Evolutionary conservation across 2,329 filamentous ascomycete genomes (phyloP).

Genomic region (Fusarium sp.): DNA sequence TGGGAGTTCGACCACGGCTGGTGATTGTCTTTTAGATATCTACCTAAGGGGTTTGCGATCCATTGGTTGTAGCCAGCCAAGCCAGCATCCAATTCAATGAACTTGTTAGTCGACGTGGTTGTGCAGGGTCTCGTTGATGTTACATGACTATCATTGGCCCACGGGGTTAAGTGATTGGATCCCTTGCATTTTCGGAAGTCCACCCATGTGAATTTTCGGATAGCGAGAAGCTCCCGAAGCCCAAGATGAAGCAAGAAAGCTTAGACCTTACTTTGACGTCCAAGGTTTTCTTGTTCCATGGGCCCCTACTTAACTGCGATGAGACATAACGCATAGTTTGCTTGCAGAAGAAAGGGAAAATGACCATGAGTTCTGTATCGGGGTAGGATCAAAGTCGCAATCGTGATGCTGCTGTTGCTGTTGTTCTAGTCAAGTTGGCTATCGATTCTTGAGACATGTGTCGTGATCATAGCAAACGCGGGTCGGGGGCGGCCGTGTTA

Average conservation of each 20-base stretch:
- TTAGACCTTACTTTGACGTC: not conserved
- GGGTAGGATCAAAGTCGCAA: not conserved
- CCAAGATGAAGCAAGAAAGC: not conserved
- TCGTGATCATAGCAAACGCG: not conserved
- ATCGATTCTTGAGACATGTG: not conserved
- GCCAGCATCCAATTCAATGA: not conserved
- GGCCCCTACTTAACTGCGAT: not conserved
- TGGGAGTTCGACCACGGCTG: not conserved
- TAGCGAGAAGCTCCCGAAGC: not conserved
- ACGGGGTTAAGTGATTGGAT: conserved; percentile 34
- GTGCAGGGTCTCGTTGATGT: not conserved
- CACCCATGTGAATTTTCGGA: conserved; percentile 7
- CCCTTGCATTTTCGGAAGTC: conserved; percentile 15
- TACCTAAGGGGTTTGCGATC: conserved; percentile 1
- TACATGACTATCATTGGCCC: conserved; percentile 18
- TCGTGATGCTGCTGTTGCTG: not conserved
- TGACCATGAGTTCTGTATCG: not conserved
- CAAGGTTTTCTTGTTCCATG: not conserved
- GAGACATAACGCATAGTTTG: not conserved
- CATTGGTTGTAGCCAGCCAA: conserved; percentile 11
- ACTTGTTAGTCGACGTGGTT: not conserved
- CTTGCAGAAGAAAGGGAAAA: not conserved
- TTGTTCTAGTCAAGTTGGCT: not conserved
- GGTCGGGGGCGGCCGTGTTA: not conserved
- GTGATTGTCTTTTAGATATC: not conserved